phyloP scores from a whole-genome alignment of 2,329 filamentous ascomycete species.

The Fusarium odoratissimum region DNA sequence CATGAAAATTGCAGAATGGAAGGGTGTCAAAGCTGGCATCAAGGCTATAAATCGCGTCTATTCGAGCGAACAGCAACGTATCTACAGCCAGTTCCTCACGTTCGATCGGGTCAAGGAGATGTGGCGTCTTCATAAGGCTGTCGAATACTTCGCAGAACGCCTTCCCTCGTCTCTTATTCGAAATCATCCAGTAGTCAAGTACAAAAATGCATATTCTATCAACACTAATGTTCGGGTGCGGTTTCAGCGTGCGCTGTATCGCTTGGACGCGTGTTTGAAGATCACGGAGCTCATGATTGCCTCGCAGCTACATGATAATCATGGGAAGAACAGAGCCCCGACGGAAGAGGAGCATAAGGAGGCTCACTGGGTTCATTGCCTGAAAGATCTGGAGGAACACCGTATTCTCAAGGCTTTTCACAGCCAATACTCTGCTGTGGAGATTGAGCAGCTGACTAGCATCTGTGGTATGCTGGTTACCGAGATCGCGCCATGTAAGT shows the following conservation, averaged over 20 bases:
- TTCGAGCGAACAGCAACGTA: neutral
- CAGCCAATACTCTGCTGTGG: neutral
- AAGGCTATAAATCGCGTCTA: slow-evolving; percentile 3
- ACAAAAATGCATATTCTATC: neutral
- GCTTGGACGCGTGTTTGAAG: neutral
- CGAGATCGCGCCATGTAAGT: slow-evolving; percentile 4
- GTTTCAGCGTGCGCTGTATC: slow-evolving; percentile 18
- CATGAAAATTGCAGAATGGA: slow-evolving; percentile 6
- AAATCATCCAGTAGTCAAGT: neutral
- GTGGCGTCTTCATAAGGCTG: slow-evolving; percentile 9
- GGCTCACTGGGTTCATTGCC: neutral
- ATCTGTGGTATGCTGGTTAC: slow-evolving; percentile 1
- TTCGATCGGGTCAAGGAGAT: neutral
- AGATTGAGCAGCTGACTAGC: slow-evolving; percentile 6
- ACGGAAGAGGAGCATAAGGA: neutral
- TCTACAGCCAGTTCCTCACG: neutral
- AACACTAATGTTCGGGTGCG: neutral
- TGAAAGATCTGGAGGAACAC: neutral
- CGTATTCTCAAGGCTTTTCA: neutral
- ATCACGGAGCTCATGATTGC: neutral
- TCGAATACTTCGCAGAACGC: slow-evolving; percentile 4
- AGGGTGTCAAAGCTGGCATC: neutral
- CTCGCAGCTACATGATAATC: neutral
- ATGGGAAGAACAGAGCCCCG: neutral
- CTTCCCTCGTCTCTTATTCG: neutral